phyloP scores from a whole-genome alignment of 2,329 filamentous ascomycete genomes.

The Sarocladiaceae sp. region DNA sequence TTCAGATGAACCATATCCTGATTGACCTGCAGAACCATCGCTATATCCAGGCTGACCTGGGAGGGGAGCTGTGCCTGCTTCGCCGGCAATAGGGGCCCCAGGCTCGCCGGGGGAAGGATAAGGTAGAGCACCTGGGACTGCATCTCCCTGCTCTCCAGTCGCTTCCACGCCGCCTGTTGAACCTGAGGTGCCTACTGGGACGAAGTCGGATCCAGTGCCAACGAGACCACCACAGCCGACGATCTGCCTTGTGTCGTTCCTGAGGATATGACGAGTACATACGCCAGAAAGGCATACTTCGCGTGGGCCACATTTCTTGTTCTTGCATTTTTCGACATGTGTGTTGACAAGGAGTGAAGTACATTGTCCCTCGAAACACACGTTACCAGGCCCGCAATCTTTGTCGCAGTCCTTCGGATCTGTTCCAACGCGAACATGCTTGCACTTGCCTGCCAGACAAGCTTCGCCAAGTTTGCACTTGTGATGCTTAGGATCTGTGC shows the following conservation, averaged over 20 bases:
- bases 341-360: not conserved
- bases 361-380: not conserved
- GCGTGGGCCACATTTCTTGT: not conserved
- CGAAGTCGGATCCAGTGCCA: not conserved
- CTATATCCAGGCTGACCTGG: not conserved
- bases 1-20: no score
- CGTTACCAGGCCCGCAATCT: not conserved
- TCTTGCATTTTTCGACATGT: not conserved
- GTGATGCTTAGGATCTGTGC: not conserved
- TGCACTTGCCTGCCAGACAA: not conserved
- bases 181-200: not conserved
- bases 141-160: not conserved
- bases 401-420: not conserved
- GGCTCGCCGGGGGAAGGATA: not conserved
- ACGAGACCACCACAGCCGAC: not conserved
- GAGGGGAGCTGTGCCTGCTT: not conserved
- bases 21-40: no score
- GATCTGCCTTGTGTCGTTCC: not conserved
- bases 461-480: constrained; percentile 1
- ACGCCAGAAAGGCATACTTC: constrained; percentile 4
- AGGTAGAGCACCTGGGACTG: not conserved
- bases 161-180: not conserved
- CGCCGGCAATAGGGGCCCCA: not conserved
- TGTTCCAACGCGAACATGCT: not conserved
- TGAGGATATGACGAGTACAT: not conserved